Conservation (phyloP, 169 alveolate genomes). For the Babesia gibsoni region DNA sequence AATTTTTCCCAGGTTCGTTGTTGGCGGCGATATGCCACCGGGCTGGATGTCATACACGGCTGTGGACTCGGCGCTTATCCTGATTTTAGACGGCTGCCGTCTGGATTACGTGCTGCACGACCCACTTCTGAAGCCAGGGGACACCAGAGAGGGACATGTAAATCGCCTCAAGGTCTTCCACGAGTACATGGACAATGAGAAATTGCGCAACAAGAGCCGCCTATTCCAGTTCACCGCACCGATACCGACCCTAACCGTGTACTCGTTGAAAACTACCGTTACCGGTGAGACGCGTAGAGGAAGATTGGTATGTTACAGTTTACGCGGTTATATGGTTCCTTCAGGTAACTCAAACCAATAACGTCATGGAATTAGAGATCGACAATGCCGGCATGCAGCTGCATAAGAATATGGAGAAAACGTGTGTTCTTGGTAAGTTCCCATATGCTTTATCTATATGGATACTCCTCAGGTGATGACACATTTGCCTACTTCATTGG, state of each 20-base stretch:
- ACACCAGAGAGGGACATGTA: conserved; percentile 40
- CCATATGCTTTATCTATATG: neutral
- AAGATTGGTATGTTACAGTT: conserved; percentile 41
- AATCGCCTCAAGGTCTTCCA: conserved; percentile 64
- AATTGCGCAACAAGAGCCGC: neutral
- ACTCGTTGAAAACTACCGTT: conserved; percentile 53
- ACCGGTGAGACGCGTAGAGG: conserved; percentile 67
- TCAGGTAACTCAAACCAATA: conserved; percentile 15
- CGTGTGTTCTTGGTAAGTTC: conserved; percentile 11
- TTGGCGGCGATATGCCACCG: conserved; percentile 40
- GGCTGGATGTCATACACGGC: conserved; percentile 66
- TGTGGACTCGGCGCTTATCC: conserved; percentile 40
- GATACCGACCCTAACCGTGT: conserved; percentile 68
- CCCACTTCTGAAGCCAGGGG: conserved; percentile 35
- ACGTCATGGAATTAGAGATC: conserved; percentile 6
- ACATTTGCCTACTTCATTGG: neutral
- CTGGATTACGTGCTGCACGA: conserved; percentile 69
- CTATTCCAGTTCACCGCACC: conserved; percentile 65
- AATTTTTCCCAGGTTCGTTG: conserved; percentile 17
- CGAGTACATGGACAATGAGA: conserved; percentile 30
- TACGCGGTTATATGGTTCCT: neutral
- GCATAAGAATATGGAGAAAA: neutral
- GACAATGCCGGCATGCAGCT: conserved; percentile 38
- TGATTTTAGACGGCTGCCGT: conserved; percentile 64
- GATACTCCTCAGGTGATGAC: conserved; percentile 8